Evolutionary conservation across 495 filamentous ascomycete genomes (phyloP).

Genomic region (Chaetomidium leptoderma): DNA sequence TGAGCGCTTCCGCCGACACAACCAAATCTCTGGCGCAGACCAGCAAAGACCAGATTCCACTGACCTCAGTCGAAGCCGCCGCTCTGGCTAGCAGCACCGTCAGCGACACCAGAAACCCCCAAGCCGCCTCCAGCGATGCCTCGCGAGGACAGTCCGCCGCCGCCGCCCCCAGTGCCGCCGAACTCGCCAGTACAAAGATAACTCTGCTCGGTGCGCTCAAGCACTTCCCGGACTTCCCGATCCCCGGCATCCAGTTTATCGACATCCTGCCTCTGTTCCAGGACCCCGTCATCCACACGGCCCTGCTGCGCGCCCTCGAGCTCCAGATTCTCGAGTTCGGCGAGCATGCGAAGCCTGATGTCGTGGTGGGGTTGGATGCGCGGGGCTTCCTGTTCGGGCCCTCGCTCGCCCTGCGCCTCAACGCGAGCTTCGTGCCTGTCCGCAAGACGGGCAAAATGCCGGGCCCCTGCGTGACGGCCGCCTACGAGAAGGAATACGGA

Average conservation of each 20-base stretch:
- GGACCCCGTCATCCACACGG: conserved; percentile 65
- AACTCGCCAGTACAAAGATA: conserved; percentile 94
- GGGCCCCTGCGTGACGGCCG: conserved; percentile 74
- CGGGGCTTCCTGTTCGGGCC: conserved; percentile 96
- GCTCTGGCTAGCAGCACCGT: conserved; percentile 15
- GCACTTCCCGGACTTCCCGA: conserved; percentile 91
- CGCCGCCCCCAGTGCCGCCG: conserved; percentile 69
- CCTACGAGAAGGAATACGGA: conserved; percentile 94
- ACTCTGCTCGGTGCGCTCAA: conserved; percentile 50
- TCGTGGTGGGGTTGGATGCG: conserved; percentile 89
- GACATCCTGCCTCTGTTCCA: conserved; percentile 98
- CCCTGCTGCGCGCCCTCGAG: conserved; percentile 80
- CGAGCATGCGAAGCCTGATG: conserved; percentile 61
- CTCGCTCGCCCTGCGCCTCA: conserved; percentile 76
- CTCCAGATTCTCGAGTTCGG: conserved; percentile 63
- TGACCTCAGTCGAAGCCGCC: conserved; percentile 21
- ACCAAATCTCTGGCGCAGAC: conserved; percentile 26
- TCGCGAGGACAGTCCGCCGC: conserved; percentile 55
- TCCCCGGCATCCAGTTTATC: conserved; percentile 92
- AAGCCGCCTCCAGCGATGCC: conserved; percentile 49
- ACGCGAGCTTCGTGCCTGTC: conserved; percentile 88
- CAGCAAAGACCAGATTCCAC: conserved; percentile 20
- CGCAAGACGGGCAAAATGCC: conserved; percentile 96
- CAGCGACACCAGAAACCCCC: conserved; percentile 17
- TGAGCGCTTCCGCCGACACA: conserved; percentile 47